Evolutionary conservation across 148 eudicot genomes (phyloP).

Genomic region (Mesembryanthemum crystallinum): DNA sequence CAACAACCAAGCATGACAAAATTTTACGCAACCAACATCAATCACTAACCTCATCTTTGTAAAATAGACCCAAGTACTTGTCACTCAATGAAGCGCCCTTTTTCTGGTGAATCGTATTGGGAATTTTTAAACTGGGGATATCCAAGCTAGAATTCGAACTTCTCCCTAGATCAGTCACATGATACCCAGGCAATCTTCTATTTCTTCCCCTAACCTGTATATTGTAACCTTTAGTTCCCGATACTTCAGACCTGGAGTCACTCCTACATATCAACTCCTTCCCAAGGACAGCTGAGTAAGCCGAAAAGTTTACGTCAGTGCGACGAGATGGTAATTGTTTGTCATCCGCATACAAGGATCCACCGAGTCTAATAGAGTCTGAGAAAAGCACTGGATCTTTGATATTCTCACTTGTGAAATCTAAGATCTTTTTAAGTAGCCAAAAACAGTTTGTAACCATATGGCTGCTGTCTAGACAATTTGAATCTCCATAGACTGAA

Average conservation of each 20-base stretch:
- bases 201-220: constrained; percentile 65
- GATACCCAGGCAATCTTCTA: constrained; percentile 73
- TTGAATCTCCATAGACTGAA: constrained; percentile 94
- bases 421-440: constrained; percentile 80
- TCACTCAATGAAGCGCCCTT: constrained; percentile 43
- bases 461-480: constrained; percentile 98
- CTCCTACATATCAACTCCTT: constrained; percentile 75
- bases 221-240: constrained; percentile 86
- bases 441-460: constrained; percentile 95
- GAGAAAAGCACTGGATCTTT: constrained; percentile 79
- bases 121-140: constrained; percentile 24
- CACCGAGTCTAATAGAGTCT: constrained; percentile 54
- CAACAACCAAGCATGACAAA: not conserved
- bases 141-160: constrained; percentile 51
- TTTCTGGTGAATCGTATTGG: constrained; percentile 26
- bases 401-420: constrained; percentile 61
- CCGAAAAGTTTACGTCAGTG: constrained; percentile 83
- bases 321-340: constrained; percentile 84
- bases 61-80: constrained; percentile 66
- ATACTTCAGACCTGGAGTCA: constrained; percentile 88
- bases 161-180: constrained; percentile 40
- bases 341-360: constrained; percentile 51
- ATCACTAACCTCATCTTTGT: constrained; percentile 63
- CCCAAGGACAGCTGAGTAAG: constrained; percentile 75
- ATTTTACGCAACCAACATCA: not conserved